Percentiles rank a stretch among this genome's conserved stretches.
Evolutionary conservation across 805 yeast genomes (phyloP).

Genomic region (Candida tammaniensis): DNA sequence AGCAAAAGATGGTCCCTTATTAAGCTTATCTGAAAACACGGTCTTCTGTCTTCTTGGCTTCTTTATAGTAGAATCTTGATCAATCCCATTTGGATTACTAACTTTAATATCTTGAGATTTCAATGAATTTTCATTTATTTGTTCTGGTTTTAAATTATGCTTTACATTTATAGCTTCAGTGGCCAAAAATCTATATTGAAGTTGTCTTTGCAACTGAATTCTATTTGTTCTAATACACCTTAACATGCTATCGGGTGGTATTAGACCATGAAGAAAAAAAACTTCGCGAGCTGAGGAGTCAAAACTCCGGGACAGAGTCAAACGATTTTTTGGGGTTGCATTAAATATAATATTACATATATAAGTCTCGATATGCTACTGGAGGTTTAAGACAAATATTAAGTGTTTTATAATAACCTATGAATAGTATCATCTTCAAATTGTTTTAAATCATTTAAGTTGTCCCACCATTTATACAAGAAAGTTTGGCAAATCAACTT

Average conservation of each 20-base stretch:
- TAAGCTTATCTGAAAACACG: conserved; percentile 64
- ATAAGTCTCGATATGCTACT: neutral
- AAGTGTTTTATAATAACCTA: conserved; percentile 39
- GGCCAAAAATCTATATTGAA: conserved; percentile 17
- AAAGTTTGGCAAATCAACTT: conserved; percentile 90
- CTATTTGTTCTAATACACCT: conserved; percentile 1
- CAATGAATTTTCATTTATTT: neutral
- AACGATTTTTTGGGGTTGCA: no score
- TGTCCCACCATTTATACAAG: conserved; percentile 92
- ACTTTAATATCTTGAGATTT: no score
- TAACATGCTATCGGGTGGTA: conserved; percentile 7
- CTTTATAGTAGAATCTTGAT: neutral
- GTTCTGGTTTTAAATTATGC: neutral
- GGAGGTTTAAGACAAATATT: neutral
- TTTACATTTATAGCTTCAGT: conserved; percentile 9
- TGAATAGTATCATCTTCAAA: conserved; percentile 48
- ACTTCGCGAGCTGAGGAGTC: conserved; percentile 5
- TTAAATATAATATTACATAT: neutral
- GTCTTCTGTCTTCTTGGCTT: conserved; percentile 43
- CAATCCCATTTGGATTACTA: no score
- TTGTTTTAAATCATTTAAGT: conserved; percentile 55
- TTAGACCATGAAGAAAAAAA: conserved; percentile 3
- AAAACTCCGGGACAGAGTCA: conserved; percentile 5
- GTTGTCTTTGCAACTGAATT: neutral
- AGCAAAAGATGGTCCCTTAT: conserved; percentile 88